A percentile compares a stretch with the other conserved stretches of the same genome.
Conservation (phyloP, 164 flowering plant species). For the Sextonia rubra region DNA sequence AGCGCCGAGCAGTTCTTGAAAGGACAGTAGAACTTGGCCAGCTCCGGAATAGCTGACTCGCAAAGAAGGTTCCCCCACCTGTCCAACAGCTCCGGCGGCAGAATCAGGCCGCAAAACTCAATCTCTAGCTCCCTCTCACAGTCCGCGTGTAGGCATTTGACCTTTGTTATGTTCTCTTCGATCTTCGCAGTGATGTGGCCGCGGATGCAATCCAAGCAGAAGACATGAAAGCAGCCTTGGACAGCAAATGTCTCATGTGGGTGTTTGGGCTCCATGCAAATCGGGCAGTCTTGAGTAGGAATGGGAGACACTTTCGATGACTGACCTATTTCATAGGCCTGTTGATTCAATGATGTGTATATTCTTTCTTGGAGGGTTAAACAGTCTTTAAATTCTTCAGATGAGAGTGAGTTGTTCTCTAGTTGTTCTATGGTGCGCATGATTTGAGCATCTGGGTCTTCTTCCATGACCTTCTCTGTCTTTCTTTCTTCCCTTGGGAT, state of each 20-base stretch:
- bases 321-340: neutral
- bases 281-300: conserved; percentile 6
- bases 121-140: conserved; percentile 25
- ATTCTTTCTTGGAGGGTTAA: neutral
- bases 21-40: conserved; percentile 18
- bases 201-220: conserved; percentile 34
- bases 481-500: neutral
- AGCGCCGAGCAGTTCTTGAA: conserved; percentile 21
- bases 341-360: too few relatives aligned
- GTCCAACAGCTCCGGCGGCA: conserved; percentile 22
- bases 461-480: neutral
- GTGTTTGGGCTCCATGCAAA: conserved; percentile 15
- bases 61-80: conserved; percentile 13
- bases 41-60: conserved; percentile 2
- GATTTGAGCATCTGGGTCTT: neutral
- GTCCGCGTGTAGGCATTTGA: conserved; percentile 29
- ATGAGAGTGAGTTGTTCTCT: neutral
- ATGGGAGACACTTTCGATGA: neutral
- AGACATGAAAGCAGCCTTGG: conserved; percentile 25
- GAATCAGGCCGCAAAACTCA: conserved; percentile 15
- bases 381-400: neutral
- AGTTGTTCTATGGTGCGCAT: neutral
- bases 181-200: conserved; percentile 21
- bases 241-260: conserved; percentile 1
- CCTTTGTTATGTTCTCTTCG: conserved; percentile 4